These are phyloP conservation scores for Entomortierella chlamydospora DNA, from an alignment of 192 early-diverging fungal genomes.

Conservation along the genomic window DNA sequence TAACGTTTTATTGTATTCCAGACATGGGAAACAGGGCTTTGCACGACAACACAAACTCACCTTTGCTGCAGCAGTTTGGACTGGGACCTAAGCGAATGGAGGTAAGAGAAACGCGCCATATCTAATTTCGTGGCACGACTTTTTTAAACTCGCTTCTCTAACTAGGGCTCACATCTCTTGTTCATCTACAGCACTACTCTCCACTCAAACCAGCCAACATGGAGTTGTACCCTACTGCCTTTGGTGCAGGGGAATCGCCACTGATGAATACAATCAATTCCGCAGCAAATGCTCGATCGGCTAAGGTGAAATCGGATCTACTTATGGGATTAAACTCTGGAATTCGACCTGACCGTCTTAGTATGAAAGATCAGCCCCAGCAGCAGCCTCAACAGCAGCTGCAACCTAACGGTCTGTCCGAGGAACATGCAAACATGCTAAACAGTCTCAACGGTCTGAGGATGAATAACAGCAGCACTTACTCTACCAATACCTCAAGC, in stretches of 20 bases:
- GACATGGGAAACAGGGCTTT: background rate
- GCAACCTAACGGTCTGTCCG: constrained; percentile 2
- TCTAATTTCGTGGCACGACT: background rate
- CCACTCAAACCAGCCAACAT: constrained; percentile 31
- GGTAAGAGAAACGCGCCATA: constrained; percentile 9
- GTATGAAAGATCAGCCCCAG: constrained; percentile 25
- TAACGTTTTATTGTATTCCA: background rate
- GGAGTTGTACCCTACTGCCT: constrained; percentile 33
- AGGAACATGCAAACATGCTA: constrained; percentile 27
- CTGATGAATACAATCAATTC: constrained; percentile 41
- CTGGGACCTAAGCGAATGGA: constrained; percentile 36
- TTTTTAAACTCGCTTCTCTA: background rate
- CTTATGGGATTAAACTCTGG: constrained; percentile 49
- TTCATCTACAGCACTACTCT: constrained; percentile 12
- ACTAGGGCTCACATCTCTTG: background rate
- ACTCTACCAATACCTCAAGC: background rate
- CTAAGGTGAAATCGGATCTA: constrained; percentile 52
- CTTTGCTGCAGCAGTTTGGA: constrained; percentile 32
- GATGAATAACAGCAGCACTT: background rate
- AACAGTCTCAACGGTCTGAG: constrained; percentile 34
- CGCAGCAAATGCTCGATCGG: constrained; percentile 34
- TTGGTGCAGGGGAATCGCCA: constrained; percentile 45
- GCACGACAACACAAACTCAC: constrained; percentile 2
- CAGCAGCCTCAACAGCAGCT: constrained; percentile 20
- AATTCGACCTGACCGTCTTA: constrained; percentile 37